Base-by-base conservation (phyloP, 805 yeast species). In the Ogataea degrootiae region DNA sequence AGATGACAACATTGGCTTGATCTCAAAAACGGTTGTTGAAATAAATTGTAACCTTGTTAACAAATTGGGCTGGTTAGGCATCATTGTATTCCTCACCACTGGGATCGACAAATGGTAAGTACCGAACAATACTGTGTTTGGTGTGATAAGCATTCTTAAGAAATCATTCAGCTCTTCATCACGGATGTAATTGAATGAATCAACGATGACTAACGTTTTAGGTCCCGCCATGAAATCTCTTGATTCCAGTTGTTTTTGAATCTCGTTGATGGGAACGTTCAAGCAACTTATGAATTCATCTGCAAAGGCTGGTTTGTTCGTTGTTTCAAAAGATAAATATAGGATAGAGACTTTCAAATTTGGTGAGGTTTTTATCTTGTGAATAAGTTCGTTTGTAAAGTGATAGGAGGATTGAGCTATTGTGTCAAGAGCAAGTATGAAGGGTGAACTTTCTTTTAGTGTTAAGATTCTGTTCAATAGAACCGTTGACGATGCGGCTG, bases 371-470 rank as follows among this genome's bases (percentile, higher is more conserved):
- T 43, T 36, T 59, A 56, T 54, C 43, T 75, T 71, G 52, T 72
- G 63, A 2, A 74, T 64, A 42, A 90, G 72, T 60, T 89, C 97
- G 26, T 67, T 60, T 1, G 87, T 58, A 12, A 91, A 63, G 41
- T 69, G 57, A 31, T 67, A 55, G 0, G 89, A 79, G 0, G 94
- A 79, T 62, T 91, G 97, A 0, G 76, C 70, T 9, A 89, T 65
- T 1, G 86, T 74, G 62, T 94, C 98, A 8, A 78, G 60, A 4
- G 85, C 70, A 5, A 92, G 71, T 3, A 88, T 63, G 46, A 92
- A 77, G 0, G 96, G 95, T 0, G 92, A 77, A 21, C 66, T 65
- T 58, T 94, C 98, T 53, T 83, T 86, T 44, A 87, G 67, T 3
- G 82, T 66, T 3, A 94, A 64, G 6, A 88, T 69, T 49, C 98